Evolutionary conservation across 179 eudicot genomes (phyloP).

Genomic region (Gypsophila paniculata): DNA sequence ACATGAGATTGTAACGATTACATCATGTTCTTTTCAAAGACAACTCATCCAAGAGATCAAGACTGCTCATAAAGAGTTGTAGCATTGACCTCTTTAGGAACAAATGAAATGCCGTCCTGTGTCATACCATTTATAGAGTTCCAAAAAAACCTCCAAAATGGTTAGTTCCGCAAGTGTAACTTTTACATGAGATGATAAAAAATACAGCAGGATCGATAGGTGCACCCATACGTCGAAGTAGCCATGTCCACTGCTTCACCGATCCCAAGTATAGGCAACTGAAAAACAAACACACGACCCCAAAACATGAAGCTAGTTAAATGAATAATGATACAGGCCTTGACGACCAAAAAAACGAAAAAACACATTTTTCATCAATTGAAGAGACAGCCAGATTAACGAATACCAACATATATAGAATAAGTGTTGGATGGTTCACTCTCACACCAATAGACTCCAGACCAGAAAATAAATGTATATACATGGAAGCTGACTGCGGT

Average conservation of each 20-base stretch:
- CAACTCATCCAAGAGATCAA: neutral
- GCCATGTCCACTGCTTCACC: constrained; percentile 25
- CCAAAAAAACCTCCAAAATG: constrained; percentile 4
- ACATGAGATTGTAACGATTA: too few relatives aligned
- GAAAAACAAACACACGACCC: neutral
- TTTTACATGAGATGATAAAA: constrained; percentile 18
- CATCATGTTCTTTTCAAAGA: too few relatives aligned
- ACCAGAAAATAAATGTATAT: neutral
- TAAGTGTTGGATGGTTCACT: too few relatives aligned
- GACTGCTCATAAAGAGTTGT: neutral
- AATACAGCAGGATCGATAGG: neutral
- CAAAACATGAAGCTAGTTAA: constrained; percentile 6
- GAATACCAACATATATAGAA: too few relatives aligned
- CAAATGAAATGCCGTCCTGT: constrained; percentile 20
- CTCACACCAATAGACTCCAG: too few relatives aligned
- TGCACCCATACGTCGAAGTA: constrained; percentile 19
- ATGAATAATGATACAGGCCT: neutral
- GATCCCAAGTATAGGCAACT: constrained; percentile 22
- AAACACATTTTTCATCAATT: neutral
- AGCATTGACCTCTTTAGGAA: constrained; percentile 1
- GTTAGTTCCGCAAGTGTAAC: constrained; percentile 10
- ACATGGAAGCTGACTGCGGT: neutral
- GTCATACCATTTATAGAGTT: neutral
- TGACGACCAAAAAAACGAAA: neutral
- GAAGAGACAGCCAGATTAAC: too few relatives aligned